phyloP scores from a whole-genome alignment of 225 moss, liverwort and hornwort genomes.

The Marchantia paleacea region DNA sequence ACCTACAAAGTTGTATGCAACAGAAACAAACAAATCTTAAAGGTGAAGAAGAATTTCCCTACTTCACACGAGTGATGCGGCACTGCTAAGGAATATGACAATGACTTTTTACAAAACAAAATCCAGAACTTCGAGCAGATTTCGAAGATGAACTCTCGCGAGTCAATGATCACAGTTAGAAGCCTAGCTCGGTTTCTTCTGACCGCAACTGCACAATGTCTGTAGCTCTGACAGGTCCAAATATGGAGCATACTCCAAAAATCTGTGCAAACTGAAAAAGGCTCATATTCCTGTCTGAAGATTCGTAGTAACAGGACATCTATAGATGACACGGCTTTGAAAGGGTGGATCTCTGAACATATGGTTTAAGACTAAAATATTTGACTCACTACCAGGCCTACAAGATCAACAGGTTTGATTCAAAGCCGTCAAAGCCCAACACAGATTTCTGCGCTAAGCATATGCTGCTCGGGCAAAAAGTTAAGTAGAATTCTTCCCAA shows the following conservation, averaged over 20 bases:
- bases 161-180: too few species aligned
- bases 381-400: neutral
- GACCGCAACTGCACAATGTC: too few species aligned
- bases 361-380: slow-evolving; percentile 1
- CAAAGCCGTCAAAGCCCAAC: slow-evolving; percentile 15
- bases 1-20: too few species aligned
- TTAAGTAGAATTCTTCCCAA: slow-evolving; percentile 11
- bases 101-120: too few species aligned
- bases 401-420: slow-evolving; percentile 8
- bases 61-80: too few species aligned
- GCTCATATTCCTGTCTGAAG: slow-evolving; percentile 10
- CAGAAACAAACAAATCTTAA: too few species aligned
- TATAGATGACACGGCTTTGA: neutral
- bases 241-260: neutral
- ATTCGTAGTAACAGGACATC: neutral
- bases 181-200: too few species aligned
- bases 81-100: too few species aligned
- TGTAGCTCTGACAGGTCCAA: too few species aligned
- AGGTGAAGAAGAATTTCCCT: too few species aligned
- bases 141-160: too few species aligned
- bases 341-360: neutral
- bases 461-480: slow-evolving; percentile 14
- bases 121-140: too few species aligned
- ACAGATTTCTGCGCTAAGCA: slow-evolving; percentile 21
- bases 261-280: slow-evolving; percentile 3